Evolutionary conservation across 2,329 filamentous ascomycete species (phyloP), one percentile per base, ranked within the genome.

Genomic region (Aspergillus fumigatiaffinis): DNA sequence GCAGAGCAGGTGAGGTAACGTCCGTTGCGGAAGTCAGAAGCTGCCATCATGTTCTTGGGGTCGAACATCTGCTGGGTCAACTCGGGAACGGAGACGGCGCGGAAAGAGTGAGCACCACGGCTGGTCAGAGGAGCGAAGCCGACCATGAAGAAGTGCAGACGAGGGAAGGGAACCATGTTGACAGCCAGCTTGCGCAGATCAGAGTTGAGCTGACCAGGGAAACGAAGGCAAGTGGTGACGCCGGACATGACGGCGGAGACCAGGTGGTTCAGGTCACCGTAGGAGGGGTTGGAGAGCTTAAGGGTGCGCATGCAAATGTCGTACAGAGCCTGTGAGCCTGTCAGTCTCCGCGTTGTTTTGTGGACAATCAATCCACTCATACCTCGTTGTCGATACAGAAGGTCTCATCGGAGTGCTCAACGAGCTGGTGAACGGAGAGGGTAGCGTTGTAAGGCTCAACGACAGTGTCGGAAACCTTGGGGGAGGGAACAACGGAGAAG

Each of bases 41-140:
- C 94, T 82, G 94, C 94, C 94, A 99, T 99, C 93, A 99, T 99
- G 89, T 99, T 99, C 92, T 97, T 99, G 74, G 94, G 93, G 84
- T 99, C 94, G 85, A 96, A 99, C 92, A 99, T 97, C 82, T 99
- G 94, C 85, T 99, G 94, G 73, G 94, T 97, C 79, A 99, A 87
- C 85, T 99, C 94, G 58, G 94, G 93, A 62, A 99, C 94, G 74
- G 89, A 92, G 79, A 97, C 90, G 68, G 94, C 93, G 76, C 94
- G 94, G 93, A 97, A 99, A 70, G 90, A 91, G 85, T 95, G 80
- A 68, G 93, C 89, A 71, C 88, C 87, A 79, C 89, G 88, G 81
- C 91, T 96, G 78, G 94, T 99, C 74, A 99, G 87, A 76, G 94
- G 94, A 80, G 94, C 93, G 78, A 99, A 99, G 79, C 94, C 94